phyloP scores from a whole-genome alignment of 148 eudicot genomes.

The Camellia lanceoleosa region DNA sequence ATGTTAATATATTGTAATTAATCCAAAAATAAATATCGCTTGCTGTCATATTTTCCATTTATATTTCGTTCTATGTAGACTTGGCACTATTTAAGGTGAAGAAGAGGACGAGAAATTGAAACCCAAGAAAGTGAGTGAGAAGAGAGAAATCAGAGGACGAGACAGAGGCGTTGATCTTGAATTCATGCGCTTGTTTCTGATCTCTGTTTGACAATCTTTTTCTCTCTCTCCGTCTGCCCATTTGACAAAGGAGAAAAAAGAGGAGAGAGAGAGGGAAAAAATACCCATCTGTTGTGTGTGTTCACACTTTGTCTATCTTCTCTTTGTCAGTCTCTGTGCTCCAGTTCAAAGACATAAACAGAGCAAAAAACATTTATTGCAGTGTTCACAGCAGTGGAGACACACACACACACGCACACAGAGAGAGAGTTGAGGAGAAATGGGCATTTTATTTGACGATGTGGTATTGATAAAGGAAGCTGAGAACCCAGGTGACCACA shows the following conservation, averaged over 20 bases:
- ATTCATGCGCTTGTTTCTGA: not conserved
- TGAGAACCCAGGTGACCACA: conserved; percentile 22
- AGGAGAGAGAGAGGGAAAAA: not conserved
- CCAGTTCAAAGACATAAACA: not conserved
- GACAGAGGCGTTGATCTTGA: not conserved
- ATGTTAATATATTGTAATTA: no score
- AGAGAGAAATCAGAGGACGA: conserved; percentile 1
- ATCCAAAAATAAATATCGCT: no score
- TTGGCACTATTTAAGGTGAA: not conserved
- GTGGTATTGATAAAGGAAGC: conserved; percentile 28
- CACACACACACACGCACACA: not conserved
- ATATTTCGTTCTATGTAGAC: no score
- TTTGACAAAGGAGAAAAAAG: not conserved
- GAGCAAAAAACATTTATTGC: no score
- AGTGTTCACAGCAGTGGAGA: not conserved
- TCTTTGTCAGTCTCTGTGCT: not conserved
- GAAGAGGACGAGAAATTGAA: conserved; percentile 8
- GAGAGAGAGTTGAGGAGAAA: conserved; percentile 6
- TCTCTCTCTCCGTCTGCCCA: not conserved
- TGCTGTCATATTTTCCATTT: no score
- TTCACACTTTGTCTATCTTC: not conserved
- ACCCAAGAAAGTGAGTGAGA: not conserved
- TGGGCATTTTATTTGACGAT: conserved; percentile 28
- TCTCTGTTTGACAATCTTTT: conserved; percentile 12
- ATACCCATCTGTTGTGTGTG: not conserved